A percentile compares a stretch with the other conserved stretches of the same genome.
These are phyloP conservation scores for Globisporangium cylindrosporum DNA, from an alignment of 352 stramenopile genomes.

Conservation along the genomic window DNA sequence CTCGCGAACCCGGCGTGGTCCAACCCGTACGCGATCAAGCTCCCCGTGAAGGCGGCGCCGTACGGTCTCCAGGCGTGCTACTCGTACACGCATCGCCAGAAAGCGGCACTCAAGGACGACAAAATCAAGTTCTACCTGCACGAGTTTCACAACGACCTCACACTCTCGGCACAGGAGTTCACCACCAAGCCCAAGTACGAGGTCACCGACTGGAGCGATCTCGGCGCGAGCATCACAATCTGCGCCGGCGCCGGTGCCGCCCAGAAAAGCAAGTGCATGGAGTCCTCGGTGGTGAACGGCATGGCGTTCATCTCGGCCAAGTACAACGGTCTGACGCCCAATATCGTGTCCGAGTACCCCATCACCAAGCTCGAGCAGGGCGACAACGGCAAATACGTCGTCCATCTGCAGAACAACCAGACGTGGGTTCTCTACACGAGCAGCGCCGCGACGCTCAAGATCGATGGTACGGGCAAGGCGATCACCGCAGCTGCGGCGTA, in stretches of 20 bases:
- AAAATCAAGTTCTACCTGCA: conserved; percentile 62
- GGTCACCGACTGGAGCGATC: conserved; percentile 61
- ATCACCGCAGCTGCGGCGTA: conserved; percentile 40
- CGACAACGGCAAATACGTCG: conserved; percentile 46
- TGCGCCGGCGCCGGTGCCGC: conserved; percentile 27
- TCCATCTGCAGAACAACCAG: conserved; percentile 65
- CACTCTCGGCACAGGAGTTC: conserved; percentile 59
- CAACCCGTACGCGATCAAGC: conserved; percentile 67
- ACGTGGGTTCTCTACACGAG: conserved; percentile 75
- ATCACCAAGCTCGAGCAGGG: conserved; percentile 42
- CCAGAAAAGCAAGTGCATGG: conserved; percentile 37
- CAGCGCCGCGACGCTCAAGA: conserved; percentile 35
- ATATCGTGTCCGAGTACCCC: conserved; percentile 44
- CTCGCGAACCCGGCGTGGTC: conserved; percentile 52
- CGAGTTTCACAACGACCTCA: conserved; percentile 64
- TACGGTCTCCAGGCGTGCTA: conserved; percentile 59
- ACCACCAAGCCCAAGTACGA: conserved; percentile 52
- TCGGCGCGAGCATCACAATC: conserved; percentile 56
- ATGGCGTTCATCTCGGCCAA: conserved; percentile 72
- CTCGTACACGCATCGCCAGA: conserved; percentile 55
- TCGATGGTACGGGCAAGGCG: conserved; percentile 38
- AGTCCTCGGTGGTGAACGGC: conserved; percentile 54
- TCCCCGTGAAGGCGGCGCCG: conserved; percentile 36
- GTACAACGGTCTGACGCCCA: conserved; percentile 54
- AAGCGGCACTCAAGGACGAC: conserved; percentile 37